Evolutionary conservation across 768 basidiomycete genomes (phyloP), one percentile per base, ranked within the genome.

Genomic region (Boletus barrowsii): DNA sequence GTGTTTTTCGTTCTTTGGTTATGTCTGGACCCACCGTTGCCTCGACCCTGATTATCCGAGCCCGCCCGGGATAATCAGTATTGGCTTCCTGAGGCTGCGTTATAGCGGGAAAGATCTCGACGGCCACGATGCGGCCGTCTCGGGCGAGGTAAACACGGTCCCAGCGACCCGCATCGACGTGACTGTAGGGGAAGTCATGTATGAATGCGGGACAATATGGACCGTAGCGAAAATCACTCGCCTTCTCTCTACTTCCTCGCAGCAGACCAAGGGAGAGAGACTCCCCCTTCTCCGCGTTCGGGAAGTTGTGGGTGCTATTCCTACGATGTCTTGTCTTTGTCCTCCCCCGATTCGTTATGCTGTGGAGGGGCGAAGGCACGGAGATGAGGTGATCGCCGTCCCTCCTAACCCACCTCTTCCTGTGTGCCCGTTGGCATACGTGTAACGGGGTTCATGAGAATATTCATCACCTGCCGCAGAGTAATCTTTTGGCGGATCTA

Each of bases 321-420:
- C 30, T 61, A 29, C 39, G 35, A 40, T 47, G 10, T 56, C 45
- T 49, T 53, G 36, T 43, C 49, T 49, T 50, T 46, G 39, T 50
- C 47, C 45, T 42, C 3, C 32, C 58, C 51, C 51, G 39, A 65
- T 54, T 46, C 42, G 56, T 46, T 45, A 53, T 54, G 53, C 58
- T 68, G 58, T 61, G 22, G 58, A 17, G 52, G 51, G 26, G 40
- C 22, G 50, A 44, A n/a, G 29, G 40, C 14, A 49, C 64, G 67
- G 67, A 68, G 49, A 68, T 67, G 67, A 64, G 51, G 13, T 59
- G 66, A 64, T 67, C 56, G 58, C 67, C 66, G 64, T 61, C 39
- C 15, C 64, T 57, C 66, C 66, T 68, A 57, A 59, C 35, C 33
- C 33, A 35, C 33, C 33, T 14, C 11, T 54, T 54, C 58, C 55